Percentiles rank a stretch among this genome's conserved stretches.
Conservation (phyloP, 2,329 filamentous ascomycete genomes). For the Cordyceps cicadae region DNA sequence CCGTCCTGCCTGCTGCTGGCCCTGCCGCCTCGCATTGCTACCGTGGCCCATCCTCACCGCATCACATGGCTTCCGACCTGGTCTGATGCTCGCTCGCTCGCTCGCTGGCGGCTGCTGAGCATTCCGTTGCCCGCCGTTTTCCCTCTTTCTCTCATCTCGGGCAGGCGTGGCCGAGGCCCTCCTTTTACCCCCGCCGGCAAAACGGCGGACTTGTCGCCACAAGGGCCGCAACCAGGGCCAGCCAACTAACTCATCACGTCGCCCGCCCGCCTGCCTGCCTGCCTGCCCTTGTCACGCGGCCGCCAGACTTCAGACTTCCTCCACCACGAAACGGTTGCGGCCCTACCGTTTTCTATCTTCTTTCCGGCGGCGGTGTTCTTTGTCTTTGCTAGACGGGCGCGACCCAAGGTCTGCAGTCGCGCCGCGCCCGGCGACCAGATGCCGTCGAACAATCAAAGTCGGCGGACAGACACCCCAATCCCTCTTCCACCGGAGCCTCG, state of each 20-base stretch:
- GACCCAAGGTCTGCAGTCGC: neutral
- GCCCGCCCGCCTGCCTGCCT: no score
- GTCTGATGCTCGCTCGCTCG: neutral
- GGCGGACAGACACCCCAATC: neutral
- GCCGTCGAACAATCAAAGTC: no score
- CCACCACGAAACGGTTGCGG: constrained; percentile 1
- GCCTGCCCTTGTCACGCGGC: neutral
- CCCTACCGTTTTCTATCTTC: constrained; percentile 2
- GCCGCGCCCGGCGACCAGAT: neutral
- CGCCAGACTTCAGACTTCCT: neutral
- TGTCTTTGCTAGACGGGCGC: neutral
- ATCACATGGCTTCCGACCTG: constrained; percentile 5
- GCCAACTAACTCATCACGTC: no score
- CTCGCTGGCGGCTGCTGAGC: neutral
- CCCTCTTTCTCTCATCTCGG: neutral
- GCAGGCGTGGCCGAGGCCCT: constrained; percentile 3
- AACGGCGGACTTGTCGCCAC: neutral
- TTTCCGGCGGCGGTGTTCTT: no score
- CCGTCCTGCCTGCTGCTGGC: constrained; percentile 11
- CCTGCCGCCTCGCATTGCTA: constrained; percentile 13
- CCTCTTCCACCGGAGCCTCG: neutral
- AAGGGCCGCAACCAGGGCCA: neutral
- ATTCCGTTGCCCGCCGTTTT: constrained; percentile 9
- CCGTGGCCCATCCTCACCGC: constrained; percentile 11
- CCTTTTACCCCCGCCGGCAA: neutral